Evolutionary conservation across 208 protist genomes (phyloP).

Genomic region (Phytomonas francai): DNA sequence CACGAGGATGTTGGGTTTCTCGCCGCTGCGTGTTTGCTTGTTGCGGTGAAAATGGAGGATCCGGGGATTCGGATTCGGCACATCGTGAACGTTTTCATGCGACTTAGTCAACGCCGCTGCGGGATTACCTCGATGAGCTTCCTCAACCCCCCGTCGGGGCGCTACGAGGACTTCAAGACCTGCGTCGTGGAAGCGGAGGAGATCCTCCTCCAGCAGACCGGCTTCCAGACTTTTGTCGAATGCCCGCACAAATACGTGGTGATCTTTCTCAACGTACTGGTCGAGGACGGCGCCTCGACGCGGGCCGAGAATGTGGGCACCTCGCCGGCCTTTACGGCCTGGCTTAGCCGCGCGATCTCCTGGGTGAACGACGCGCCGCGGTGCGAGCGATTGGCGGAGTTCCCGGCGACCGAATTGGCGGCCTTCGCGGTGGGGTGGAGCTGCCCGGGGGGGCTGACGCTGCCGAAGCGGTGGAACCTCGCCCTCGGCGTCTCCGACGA

Average conservation of each 20-base stretch:
- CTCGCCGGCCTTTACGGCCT: conserved; percentile 26
- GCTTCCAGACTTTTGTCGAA: conserved; percentile 82
- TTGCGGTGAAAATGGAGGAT: conserved; percentile 72
- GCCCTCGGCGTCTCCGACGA: conserved; percentile 34
- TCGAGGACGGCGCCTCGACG: conserved; percentile 16
- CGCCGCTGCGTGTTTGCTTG: conserved; percentile 66
- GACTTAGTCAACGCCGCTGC: conserved; percentile 39
- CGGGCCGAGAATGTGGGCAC: background rate
- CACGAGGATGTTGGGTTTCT: conserved; percentile 72
- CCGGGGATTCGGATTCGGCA: conserved; percentile 34
- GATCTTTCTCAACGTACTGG: conserved; percentile 51
- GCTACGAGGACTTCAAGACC: conserved; percentile 63
- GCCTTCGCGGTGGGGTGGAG: conserved; percentile 47
- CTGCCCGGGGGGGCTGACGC: conserved; percentile 19
- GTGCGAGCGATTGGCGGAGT: conserved; percentile 20
- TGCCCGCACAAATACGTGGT: conserved; percentile 70
- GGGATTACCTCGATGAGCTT: conserved; percentile 14
- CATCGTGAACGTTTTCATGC: conserved; percentile 57
- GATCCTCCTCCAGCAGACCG: conserved; percentile 57
- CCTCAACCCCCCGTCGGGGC: conserved; percentile 13
- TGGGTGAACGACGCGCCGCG: conserved; percentile 74
- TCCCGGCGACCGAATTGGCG: conserved; percentile 36
- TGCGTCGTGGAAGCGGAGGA: conserved; percentile 69
- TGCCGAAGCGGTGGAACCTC: conserved; percentile 41
- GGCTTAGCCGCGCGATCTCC: conserved; percentile 43